A percentile compares a stretch with the other conserved stretches of the same genome.
phyloP scores from a whole-genome alignment of 805 yeast genomes.

The Lachancea cidri region DNA sequence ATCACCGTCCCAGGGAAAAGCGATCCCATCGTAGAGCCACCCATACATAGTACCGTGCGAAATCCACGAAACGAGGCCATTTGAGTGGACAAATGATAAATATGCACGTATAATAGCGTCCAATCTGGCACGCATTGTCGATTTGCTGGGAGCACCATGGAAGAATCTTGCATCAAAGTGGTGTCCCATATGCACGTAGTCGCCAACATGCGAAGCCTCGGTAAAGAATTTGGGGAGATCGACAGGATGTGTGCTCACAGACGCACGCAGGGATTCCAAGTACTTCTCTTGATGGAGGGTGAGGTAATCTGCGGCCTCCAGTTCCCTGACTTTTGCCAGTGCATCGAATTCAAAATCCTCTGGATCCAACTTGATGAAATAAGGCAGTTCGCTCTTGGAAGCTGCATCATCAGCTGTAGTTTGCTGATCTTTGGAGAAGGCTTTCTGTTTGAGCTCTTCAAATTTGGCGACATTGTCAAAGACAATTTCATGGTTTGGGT shows the following conservation, averaged over 20 bases:
- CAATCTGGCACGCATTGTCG: slow-evolving; percentile 24
- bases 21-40: slow-evolving; percentile 60
- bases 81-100: slow-evolving; percentile 42
- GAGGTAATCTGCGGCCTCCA: slow-evolving; percentile 22
- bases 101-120: slow-evolving; percentile 51
- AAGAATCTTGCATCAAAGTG: slow-evolving; percentile 62
- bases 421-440: not conserved
- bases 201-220: slow-evolving; percentile 24
- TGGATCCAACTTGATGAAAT: slow-evolving; percentile 7
- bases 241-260: slow-evolving; percentile 28
- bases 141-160: slow-evolving; percentile 39
- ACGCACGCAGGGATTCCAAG: slow-evolving; percentile 32
- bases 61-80: slow-evolving; percentile 51
- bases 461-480: slow-evolving; percentile 8
- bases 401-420: not conserved
- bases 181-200: slow-evolving; percentile 23
- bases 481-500: slow-evolving; percentile 1
- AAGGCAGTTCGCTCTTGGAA: slow-evolving; percentile 3
- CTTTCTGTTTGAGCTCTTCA: slow-evolving; percentile 2
- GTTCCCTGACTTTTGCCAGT: slow-evolving; percentile 18
- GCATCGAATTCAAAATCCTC: slow-evolving; percentile 27
- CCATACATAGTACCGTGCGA: slow-evolving; percentile 63
- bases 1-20: slow-evolving; percentile 65
- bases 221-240: slow-evolving; percentile 37
- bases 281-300: slow-evolving; percentile 28